Base-by-base conservation (phyloP, 257 asterid species). In the Rauvolfia tetraphylla region DNA sequence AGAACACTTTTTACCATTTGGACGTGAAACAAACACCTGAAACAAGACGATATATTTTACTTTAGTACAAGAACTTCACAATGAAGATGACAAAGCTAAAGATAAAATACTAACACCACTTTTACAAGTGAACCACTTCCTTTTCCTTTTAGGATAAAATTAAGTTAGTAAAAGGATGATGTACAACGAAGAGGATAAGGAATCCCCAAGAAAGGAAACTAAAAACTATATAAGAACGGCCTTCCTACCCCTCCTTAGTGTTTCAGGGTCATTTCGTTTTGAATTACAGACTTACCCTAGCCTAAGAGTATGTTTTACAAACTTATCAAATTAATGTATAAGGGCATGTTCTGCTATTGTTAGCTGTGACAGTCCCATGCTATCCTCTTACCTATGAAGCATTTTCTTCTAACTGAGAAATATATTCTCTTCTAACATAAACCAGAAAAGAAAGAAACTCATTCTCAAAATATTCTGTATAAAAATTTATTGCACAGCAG, bases 1-100 rank as follows among this genome's bases (percentile, higher is more conserved):
- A 59, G 98, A 89, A 83, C 80, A 85, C 25, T 80, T 91, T 80
- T 84, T 86, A 76, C 96, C 98, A 76, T 83, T 86, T 36, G 93
- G 89, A 39, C 97, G 90, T 54, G 93, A 89, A 81, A 95, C 92
- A 86, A 95, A 95, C 77, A 85, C 83, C 99, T 95, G 94, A 79
- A 84, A 44, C 31, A 72, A 75, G 83, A 68, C 56, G n/a, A 22
- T 34, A 67, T 69, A 74, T 25, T n/a, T 17, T 58, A 73, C 42
- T 78, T 76, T 25, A 41, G 53, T 12, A 20, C 22, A 41, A 73
- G 65, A 20, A 10, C 6, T 10, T 61, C 25, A 63, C 8, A 14
- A 15, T 4, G 23, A 20, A 31, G 11, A 79, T 57, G 48, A 11
- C 68, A 27, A 20, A 44, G 4, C 9, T 31, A 68, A 79, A 46